Base-by-base conservation (phyloP, 2,329 filamentous ascomycete genomes). In the Paramyrothecium sp. region DNA sequence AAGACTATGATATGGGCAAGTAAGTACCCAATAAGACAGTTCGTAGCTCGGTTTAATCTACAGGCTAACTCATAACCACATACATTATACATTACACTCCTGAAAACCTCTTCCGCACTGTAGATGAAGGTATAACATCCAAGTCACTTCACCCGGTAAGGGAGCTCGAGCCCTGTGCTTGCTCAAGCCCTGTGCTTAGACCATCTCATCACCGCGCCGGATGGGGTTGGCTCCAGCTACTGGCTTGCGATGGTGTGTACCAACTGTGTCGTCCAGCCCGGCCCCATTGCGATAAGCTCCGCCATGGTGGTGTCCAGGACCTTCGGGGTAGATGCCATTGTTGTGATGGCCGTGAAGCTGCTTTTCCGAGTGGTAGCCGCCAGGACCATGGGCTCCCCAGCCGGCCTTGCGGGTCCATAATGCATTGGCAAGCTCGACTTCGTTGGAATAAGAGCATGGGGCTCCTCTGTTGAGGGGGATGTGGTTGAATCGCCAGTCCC, bases 401-500 rank as follows among this genome's bases (percentile, higher is more conserved):
- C 84, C 84, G 8, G 78, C 86, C 63, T 81, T 80, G 57, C 83
- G 75, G 0, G 86, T 89, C 58, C 82, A 87, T 3, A 84, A 73
- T 0, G 83, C 78, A 55, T 83, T 75, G 55, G 79, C 77, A 52
- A 87, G 78, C 51, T 81, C 80, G 3, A 69, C 71, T 7, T 70
- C 69, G 0, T 72, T 74, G 10, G 62, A 75, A 59, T 85, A 86
- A 21, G 75, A 71, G 65, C 86, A 88, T 0, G 85, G 77, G 20
- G 78, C 73, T 47, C 79, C 76, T 20, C 86, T 80, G 62, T 84
- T 81, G 5, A 90, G 77, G 19, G 87, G 87, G 33, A 90, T 81
- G 67, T 90, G 87, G 67, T 83, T 83, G 61, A 68, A 88, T 23
- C 86, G 75, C 77, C 84, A 89, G 69, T 90, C 86, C 85, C 86